Evolutionary conservation across 108 stramenopile genomes (phyloP).

Genomic region (Aureococcus anophagefferens): DNA sequence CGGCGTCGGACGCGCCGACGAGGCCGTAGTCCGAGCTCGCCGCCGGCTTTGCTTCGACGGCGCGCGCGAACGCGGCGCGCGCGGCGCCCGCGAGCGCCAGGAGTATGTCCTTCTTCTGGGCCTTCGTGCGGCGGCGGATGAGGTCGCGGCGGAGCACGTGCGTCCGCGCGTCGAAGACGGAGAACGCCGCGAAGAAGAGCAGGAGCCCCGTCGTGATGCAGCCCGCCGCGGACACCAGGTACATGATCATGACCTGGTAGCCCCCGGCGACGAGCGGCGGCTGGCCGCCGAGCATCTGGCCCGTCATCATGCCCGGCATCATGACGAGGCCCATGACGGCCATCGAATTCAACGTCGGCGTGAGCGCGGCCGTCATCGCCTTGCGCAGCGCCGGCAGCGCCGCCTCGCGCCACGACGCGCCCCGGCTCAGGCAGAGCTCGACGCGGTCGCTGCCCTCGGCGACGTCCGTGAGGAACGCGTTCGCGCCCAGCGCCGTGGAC

Average conservation of each 20-base stretch:
- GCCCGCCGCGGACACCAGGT: conserved; percentile 24
- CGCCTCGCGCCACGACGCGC: conserved; percentile 41
- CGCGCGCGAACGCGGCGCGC: not conserved
- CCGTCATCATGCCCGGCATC: conserved; percentile 54
- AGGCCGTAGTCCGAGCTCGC: not conserved
- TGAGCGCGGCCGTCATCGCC: conserved; percentile 30
- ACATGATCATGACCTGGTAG: conserved; percentile 49
- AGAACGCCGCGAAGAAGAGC: conserved; percentile 12
- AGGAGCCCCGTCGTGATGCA: conserved; percentile 22
- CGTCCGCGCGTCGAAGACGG: conserved; percentile 11
- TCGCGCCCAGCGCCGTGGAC: conserved; percentile 22
- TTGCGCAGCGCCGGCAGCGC: conserved; percentile 20
- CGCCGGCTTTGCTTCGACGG: conserved; percentile 5
- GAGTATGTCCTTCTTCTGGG: no score
- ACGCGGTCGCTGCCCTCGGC: conserved; percentile 23
- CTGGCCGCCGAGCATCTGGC: conserved; percentile 42
- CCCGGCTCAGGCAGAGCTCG: conserved; percentile 34
- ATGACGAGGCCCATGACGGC: conserved; percentile 28
- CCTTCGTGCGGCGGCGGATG: not conserved
- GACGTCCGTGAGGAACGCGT: conserved; percentile 23
- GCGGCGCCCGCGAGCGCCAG: not conserved
- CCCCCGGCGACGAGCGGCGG: conserved; percentile 29
- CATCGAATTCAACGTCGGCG: conserved; percentile 42
- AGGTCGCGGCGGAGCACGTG: not conserved
- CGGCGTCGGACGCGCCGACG: not conserved